Evolutionary conservation across 345 rosid genomes (phyloP).

Genomic region (Salix viminalis): DNA sequence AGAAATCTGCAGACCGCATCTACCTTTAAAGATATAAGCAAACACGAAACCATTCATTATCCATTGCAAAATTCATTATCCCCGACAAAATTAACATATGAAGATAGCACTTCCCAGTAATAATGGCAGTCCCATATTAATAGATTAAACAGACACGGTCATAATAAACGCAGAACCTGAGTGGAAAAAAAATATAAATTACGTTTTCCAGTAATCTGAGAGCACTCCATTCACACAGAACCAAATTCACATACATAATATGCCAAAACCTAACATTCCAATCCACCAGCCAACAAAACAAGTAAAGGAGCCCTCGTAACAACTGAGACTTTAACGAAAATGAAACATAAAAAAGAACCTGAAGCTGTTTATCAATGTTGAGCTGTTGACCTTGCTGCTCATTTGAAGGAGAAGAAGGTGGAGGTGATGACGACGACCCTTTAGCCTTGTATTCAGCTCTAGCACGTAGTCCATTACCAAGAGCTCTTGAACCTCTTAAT

Average conservation of each 20-base stretch:
- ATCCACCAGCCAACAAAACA: conserved; percentile 10
- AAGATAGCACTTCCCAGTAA: neutral
- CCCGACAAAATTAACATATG: neutral
- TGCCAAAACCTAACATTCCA: conserved; percentile 1
- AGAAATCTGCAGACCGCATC: neutral
- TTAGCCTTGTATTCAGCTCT: conserved; percentile 76
- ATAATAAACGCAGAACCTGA: neutral
- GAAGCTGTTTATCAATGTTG: conserved; percentile 36
- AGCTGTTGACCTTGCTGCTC: conserved; percentile 31
- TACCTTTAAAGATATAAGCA: neutral
- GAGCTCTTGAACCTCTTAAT: conserved; percentile 40
- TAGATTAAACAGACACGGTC: neutral
- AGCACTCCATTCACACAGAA: conserved; percentile 1
- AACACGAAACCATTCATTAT: neutral
- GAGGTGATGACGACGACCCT: conserved; percentile 39
- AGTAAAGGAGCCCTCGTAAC: conserved; percentile 15
- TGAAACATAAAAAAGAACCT: conserved; percentile 42
- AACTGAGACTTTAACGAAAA: neutral
- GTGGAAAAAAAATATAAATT: neutral
- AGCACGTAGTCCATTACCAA: conserved; percentile 41
- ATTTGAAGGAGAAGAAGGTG: conserved; percentile 25
- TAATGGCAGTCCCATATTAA: neutral
- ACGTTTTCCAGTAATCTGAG: neutral
- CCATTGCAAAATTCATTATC: neutral
- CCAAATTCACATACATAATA: neutral